These are phyloP conservation scores for Phytophthora multivora DNA, from an alignment of 352 stramenopile genomes.

Conservation along the genomic window DNA sequence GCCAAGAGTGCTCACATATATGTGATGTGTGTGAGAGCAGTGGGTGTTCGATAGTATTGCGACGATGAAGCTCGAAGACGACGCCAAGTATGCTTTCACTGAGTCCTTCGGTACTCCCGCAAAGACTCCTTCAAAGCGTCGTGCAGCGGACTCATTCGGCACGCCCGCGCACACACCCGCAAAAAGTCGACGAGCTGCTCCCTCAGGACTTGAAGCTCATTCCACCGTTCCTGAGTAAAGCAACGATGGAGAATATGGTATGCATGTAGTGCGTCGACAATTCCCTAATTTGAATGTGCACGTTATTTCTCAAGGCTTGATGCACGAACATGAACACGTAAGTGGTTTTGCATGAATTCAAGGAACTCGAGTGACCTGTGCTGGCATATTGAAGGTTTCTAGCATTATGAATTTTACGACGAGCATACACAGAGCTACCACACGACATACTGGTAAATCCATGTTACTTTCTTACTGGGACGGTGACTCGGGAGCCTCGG, in stretches of 20 bases:
- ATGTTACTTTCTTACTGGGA: conserved; percentile 26
- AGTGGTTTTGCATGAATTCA: neutral
- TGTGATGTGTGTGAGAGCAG: conserved; percentile 20
- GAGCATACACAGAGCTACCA: conserved; percentile 28
- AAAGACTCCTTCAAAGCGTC: conserved; percentile 13
- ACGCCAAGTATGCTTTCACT: conserved; percentile 35
- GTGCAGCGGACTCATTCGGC: conserved; percentile 5
- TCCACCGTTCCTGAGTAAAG: conserved; percentile 30
- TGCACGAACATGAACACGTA: neutral
- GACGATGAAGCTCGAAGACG: conserved; percentile 60
- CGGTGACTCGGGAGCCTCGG: neutral
- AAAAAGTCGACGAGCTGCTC: conserved; percentile 12
- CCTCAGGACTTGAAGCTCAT: conserved; percentile 39
- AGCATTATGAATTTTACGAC: conserved; percentile 36
- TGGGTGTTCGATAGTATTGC: conserved; percentile 85
- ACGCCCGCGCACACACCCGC: conserved; percentile 16
- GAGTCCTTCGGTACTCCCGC: conserved; percentile 9
- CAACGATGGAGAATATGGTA: conserved; percentile 18
- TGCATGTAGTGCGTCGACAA: conserved; percentile 7
- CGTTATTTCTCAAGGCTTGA: conserved; percentile 16
- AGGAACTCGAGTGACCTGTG: neutral
- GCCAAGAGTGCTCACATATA: conserved; percentile 8
- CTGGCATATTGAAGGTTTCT: conserved; percentile 22
- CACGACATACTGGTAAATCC: conserved; percentile 22
- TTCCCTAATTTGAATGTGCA: conserved; percentile 26